Base-by-base conservation (phyloP, 1,284 basidiomycete genomes). In the Singerocomus rubriflavus region DNA sequence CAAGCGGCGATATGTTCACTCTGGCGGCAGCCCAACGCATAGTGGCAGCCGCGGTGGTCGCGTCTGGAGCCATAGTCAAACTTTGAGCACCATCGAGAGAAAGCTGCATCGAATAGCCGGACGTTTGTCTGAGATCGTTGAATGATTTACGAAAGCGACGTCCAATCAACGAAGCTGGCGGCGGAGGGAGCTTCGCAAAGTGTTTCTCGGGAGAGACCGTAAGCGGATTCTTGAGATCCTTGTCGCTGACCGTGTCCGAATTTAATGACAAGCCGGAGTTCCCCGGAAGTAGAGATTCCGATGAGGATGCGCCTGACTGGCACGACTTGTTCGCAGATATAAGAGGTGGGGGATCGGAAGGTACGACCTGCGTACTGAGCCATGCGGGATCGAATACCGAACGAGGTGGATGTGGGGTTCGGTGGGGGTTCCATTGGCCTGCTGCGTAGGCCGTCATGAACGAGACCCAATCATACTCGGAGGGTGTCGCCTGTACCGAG, bases 401-500 rank as follows among this genome's bases (percentile, higher is more conserved):
- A 46, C 71, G 70, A 5, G 88, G 91, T 7, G 78, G 83, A 57
- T 79, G 79, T 2, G 91, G 91, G 0, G 82, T 86, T 48, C 77
- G 77, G 57, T 85, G 81, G 2, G 91, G 89, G 64, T 91, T 88
- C 85, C 91, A 94, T 53, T 82, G 76, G 11, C 91, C 91, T 27
- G 77, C 66, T 0, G 88, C 82, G 64, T 93, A 93, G 0, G 87
- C 83, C 35, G 76, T 71, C 51, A 89, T 80, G 66, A 93, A 93
- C 0, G 82, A 81, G 16, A 77, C 75, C 91, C 91, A 93, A 61
- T 88, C 84, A 58, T 79, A 79, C 43, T 79, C 79, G 11, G 70
- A 64, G 35, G 67, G 63, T n/a, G 50, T 36, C 2, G 40, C 25
- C 36, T 65, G 64, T 31, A 29, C 25, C 0, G 46, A 37, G 32